A percentile compares a stretch with the other conserved stretches of the same genome.
These are phyloP conservation scores for Silene coronaria DNA, from an alignment of 179 eudicot species.

Conservation along the genomic window DNA sequence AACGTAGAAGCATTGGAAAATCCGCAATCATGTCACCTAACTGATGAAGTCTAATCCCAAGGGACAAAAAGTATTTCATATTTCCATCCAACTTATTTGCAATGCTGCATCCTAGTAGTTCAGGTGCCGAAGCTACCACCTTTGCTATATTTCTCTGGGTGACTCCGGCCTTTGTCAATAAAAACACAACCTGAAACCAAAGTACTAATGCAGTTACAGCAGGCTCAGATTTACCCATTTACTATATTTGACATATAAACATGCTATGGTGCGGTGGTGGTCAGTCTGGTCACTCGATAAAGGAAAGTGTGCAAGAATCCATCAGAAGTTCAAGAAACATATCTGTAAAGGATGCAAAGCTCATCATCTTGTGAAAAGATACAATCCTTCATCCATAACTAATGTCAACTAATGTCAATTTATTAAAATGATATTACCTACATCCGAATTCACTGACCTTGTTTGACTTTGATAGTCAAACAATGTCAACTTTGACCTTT, in stretches of 20 bases:
- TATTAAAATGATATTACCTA: too few relatives aligned
- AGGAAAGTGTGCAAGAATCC: background rate
- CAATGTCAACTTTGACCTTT: too few relatives aligned
- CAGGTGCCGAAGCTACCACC: constrained; percentile 84
- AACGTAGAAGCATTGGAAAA: constrained; percentile 91
- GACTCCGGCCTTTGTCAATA: constrained; percentile 83
- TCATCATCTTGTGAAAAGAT: too few relatives aligned
- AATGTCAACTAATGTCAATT: too few relatives aligned
- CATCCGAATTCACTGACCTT: too few relatives aligned
- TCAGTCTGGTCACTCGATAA: background rate
- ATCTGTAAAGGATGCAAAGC: too few relatives aligned
- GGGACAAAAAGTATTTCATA: constrained; percentile 78
- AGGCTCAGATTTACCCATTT: constrained; percentile 2
- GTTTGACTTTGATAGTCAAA: too few relatives aligned
- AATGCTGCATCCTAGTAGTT: constrained; percentile 90
- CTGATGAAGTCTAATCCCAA: constrained; percentile 52
- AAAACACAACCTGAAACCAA: constrained; percentile 61
- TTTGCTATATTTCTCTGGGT: constrained; percentile 57
- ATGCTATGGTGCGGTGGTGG: background rate
- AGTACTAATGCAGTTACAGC: background rate
- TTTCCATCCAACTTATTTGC: constrained; percentile 72
- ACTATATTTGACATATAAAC: background rate
- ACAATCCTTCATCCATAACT: too few relatives aligned
- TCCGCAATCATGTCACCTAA: constrained; percentile 89
- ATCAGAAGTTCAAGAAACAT: background rate